Evolutionary conservation across 2,329 filamentous ascomycete species (phyloP).

Genomic region (Cadophora sp.): DNA sequence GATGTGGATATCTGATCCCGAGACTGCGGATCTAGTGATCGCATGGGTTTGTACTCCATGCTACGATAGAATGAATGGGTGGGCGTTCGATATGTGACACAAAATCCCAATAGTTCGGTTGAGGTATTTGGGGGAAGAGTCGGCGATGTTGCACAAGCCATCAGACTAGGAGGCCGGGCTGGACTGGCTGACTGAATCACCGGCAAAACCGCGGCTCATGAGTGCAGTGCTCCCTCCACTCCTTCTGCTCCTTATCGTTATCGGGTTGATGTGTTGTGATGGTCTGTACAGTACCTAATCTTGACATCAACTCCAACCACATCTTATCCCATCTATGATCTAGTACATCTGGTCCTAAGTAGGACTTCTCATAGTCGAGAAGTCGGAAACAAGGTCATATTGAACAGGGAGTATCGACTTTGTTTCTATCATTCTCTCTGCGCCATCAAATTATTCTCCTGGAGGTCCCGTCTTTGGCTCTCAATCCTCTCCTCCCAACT

Average conservation of each 20-base stretch:
- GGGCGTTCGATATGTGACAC: not conserved
- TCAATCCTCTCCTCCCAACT: not conserved
- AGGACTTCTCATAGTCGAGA: no score
- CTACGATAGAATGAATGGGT: no score
- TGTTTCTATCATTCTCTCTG: no score
- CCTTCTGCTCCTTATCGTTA: not conserved
- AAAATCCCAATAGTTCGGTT: not conserved
- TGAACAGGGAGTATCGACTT: no score
- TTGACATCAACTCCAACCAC: slow-evolving; percentile 5
- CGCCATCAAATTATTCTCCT: no score
- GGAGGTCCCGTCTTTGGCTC: no score
- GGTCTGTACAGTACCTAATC: not conserved
- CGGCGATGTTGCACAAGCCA: not conserved
- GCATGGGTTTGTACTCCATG: not conserved
- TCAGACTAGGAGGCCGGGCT: no score
- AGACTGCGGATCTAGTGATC: not conserved
- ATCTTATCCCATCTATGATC: not conserved
- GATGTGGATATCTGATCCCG: not conserved
- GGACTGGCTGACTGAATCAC: no score
- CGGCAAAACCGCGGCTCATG: not conserved
- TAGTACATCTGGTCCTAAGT: not conserved
- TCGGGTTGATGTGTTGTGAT: not conserved
- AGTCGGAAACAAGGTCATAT: no score
- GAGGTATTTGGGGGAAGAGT: not conserved
- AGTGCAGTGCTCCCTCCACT: no score